phyloP scores from a whole-genome alignment of 169 alveolate species.

The Eimeria maxima region DNA sequence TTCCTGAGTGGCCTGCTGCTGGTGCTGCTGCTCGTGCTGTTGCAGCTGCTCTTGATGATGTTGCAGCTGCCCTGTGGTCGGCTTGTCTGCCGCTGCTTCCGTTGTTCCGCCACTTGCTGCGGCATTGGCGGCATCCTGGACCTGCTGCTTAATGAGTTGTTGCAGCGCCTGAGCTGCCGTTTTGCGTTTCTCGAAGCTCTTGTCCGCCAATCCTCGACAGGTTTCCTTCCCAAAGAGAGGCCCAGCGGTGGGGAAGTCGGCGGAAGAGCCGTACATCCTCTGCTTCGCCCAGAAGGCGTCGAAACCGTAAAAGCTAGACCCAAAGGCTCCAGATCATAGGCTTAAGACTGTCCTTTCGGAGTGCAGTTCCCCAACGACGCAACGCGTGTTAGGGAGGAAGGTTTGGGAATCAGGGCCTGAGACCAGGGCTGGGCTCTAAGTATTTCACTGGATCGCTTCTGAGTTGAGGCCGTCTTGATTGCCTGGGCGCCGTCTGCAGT shows the following conservation, averaged over 20 bases:
- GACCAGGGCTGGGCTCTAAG: neutral
- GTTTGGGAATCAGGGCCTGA: neutral
- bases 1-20: slow-evolving; percentile 29
- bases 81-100: slow-evolving; percentile 8
- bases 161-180: slow-evolving; percentile 82
- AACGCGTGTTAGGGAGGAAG: neutral
- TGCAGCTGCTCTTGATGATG: slow-evolving; percentile 11
- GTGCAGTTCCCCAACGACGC: neutral
- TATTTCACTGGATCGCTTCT: neutral
- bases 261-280: slow-evolving; percentile 62
- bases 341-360: neutral
- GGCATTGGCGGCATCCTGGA: neutral
- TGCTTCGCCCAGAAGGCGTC: neutral
- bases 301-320: neutral
- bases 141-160: slow-evolving; percentile 48
- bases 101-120: slow-evolving; percentile 14
- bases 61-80: neutral
- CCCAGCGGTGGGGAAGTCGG: slow-evolving; percentile 68
- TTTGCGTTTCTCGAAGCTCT: slow-evolving; percentile 83
- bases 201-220: slow-evolving; percentile 75
- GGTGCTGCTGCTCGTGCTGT: neutral
- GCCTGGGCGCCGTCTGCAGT: neutral
- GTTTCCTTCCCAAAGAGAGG: slow-evolving; percentile 61
- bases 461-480: neutral
- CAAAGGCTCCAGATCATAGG: neutral